Evolutionary conservation across 176 grass and related monocot genomes (phyloP).

Genomic region (Stipa capillata): DNA sequence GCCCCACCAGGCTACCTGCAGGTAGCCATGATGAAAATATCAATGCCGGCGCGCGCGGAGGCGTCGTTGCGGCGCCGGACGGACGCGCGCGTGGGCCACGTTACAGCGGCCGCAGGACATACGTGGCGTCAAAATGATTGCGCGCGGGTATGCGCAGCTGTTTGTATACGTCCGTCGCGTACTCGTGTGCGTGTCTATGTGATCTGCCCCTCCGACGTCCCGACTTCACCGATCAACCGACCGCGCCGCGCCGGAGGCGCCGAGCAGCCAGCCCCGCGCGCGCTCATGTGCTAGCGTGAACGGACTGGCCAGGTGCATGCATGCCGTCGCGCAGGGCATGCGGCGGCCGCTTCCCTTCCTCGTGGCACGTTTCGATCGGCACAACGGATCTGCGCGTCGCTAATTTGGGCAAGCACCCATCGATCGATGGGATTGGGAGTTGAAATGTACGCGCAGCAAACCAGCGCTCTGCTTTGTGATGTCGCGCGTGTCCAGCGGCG

Average conservation of each 20-base stretch:
- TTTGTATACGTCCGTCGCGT: no score
- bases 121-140: slow-evolving; percentile 46
- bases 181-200: neutral
- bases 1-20: no score
- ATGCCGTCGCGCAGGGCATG: neutral
- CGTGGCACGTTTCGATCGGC: no score
- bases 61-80: slow-evolving; percentile 20
- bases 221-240: neutral
- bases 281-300: neutral
- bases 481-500: slow-evolving; percentile 12
- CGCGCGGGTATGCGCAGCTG: neutral
- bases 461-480: neutral
- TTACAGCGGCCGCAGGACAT: slow-evolving; percentile 20
- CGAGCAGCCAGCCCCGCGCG: no score
- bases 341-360: no score
- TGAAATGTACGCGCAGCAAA: neutral
- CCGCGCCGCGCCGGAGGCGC: no score
- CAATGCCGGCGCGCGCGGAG: neutral
- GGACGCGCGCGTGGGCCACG: slow-evolving; percentile 23
- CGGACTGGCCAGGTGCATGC: neutral
- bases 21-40: slow-evolving; percentile 11
- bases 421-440: no score
- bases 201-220: neutral
- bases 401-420: neutral
- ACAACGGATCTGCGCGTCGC: no score